phyloP scores from a whole-genome alignment of 768 basidiomycete genomes.

The Kockovaella imperatae region DNA sequence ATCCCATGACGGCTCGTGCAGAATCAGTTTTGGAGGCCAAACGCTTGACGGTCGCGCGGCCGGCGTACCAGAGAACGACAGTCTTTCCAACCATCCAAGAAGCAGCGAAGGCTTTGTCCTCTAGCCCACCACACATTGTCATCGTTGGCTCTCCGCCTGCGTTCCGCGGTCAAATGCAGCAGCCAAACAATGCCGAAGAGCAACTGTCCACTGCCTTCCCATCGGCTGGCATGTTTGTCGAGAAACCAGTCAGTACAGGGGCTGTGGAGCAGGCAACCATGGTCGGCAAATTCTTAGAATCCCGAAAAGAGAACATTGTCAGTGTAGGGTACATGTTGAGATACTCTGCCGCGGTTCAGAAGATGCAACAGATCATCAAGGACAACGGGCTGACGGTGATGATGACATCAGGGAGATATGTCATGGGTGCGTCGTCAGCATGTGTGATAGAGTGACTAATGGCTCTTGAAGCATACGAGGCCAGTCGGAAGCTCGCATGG shows the following conservation, averaged over 20 bases:
- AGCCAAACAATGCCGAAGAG: constrained; percentile 63
- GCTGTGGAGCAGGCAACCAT: constrained; percentile 54
- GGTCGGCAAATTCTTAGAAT: constrained; percentile 60
- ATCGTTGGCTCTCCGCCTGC: constrained; percentile 66
- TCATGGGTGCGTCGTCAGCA: constrained; percentile 9
- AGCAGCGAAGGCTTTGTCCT: neutral
- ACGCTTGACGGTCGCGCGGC: constrained; percentile 76
- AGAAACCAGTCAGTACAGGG: constrained; percentile 86
- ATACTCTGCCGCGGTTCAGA: constrained; percentile 81
- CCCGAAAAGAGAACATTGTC: constrained; percentile 46
- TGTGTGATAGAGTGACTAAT: no score
- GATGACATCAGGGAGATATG: constrained; percentile 63
- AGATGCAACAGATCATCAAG: constrained; percentile 86
- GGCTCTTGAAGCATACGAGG: constrained; percentile 4
- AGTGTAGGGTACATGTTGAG: constrained; percentile 66
- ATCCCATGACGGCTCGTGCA: constrained; percentile 67
- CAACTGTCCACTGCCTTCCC: constrained; percentile 79
- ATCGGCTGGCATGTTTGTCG: constrained; percentile 73
- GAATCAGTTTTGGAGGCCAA: constrained; percentile 67
- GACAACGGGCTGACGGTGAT: constrained; percentile 87
- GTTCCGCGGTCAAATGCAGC: constrained; percentile 63
- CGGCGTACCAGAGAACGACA: constrained; percentile 70
- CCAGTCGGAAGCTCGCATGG: constrained; percentile 12
- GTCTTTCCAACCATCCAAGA: constrained; percentile 5
- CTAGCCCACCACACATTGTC: constrained; percentile 5